Evolutionary conservation across 352 stramenopile genomes (phyloP).

Genomic region (Albugo laibachii): DNA sequence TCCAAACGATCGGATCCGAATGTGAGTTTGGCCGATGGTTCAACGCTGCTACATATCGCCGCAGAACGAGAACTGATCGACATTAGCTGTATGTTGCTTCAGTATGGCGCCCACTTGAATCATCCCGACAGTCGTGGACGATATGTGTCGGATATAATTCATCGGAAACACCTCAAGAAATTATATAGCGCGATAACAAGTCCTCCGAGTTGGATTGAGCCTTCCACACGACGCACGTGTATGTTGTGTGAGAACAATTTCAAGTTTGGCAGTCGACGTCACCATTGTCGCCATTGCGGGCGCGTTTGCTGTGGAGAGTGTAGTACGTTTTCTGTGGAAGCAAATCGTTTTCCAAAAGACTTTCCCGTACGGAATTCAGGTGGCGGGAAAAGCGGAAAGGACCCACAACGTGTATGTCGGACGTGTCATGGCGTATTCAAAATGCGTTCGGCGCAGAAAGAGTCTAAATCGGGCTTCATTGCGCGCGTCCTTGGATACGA

Average conservation of each 20-base stretch:
- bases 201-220: slow-evolving; percentile 61
- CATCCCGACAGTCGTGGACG: slow-evolving; percentile 42
- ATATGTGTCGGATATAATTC: slow-evolving; percentile 52
- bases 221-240: slow-evolving; percentile 44
- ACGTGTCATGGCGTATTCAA: slow-evolving; percentile 77
- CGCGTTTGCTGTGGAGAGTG: slow-evolving; percentile 74
- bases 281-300: slow-evolving; percentile 74
- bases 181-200: slow-evolving; percentile 57
- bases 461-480: slow-evolving; percentile 73
- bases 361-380: slow-evolving; percentile 46
- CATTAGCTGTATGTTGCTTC: slow-evolving; percentile 49
- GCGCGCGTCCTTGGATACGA: slow-evolving; percentile 64
- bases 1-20: slow-evolving; percentile 39
- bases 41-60: slow-evolving; percentile 61
- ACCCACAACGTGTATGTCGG: slow-evolving; percentile 61
- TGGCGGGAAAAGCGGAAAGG: slow-evolving; percentile 47
- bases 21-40: slow-evolving; percentile 55
- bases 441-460: slow-evolving; percentile 55
- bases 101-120: slow-evolving; percentile 51
- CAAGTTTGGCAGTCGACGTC: slow-evolving; percentile 58
- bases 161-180: slow-evolving; percentile 67
- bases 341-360: slow-evolving; percentile 67
- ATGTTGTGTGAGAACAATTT: slow-evolving; percentile 56
- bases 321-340: slow-evolving; percentile 54
- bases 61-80: slow-evolving; percentile 69